phyloP scores from a whole-genome alignment of 805 yeast genomes.

The Saccharomycopsis oosterbeekiorum region DNA sequence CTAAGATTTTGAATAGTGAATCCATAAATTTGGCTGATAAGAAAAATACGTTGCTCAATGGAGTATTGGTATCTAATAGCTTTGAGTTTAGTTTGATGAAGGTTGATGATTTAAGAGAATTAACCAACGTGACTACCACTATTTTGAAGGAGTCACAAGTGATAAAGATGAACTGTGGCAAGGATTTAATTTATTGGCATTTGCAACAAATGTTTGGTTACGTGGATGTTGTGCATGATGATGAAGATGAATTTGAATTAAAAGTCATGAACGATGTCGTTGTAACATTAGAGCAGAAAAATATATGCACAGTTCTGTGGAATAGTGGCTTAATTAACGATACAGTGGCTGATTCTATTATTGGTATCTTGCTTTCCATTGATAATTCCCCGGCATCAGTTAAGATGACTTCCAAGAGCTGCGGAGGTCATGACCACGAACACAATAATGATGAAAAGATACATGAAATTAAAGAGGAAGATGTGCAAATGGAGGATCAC shows the following conservation, averaged over 20 bases:
- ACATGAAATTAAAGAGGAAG: constrained; percentile 14
- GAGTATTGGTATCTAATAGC: constrained; percentile 84
- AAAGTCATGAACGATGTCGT: constrained; percentile 57
- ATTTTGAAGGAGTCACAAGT: constrained; percentile 75
- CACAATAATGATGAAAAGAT: constrained; percentile 18
- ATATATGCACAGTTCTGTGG: constrained; percentile 74
- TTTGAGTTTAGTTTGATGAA: constrained; percentile 78
- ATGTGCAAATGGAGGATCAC: not conserved
- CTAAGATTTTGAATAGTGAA: constrained; percentile 16
- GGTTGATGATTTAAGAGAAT: constrained; percentile 81
- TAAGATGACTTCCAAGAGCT: constrained; percentile 60
- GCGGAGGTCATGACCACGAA: constrained; percentile 34
- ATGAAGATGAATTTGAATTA: constrained; percentile 40
- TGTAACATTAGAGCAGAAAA: constrained; percentile 37
- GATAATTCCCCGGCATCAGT: constrained; percentile 95
- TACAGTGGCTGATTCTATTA: constrained; percentile 86
- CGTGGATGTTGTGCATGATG: constrained; percentile 53
- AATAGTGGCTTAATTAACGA: constrained; percentile 81
- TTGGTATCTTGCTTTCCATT: constrained; percentile 83
- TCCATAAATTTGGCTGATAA: constrained; percentile 27
- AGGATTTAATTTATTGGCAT: constrained; percentile 79
- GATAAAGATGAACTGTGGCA: constrained; percentile 68
- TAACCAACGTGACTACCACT: constrained; percentile 77
- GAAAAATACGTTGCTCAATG: constrained; percentile 45
- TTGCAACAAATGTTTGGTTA: constrained; percentile 92